A percentile compares a stretch with the other conserved stretches of the same genome.
phyloP scores from a whole-genome alignment of 2,329 filamentous ascomycete genomes.

The Thelonectria rubi region DNA sequence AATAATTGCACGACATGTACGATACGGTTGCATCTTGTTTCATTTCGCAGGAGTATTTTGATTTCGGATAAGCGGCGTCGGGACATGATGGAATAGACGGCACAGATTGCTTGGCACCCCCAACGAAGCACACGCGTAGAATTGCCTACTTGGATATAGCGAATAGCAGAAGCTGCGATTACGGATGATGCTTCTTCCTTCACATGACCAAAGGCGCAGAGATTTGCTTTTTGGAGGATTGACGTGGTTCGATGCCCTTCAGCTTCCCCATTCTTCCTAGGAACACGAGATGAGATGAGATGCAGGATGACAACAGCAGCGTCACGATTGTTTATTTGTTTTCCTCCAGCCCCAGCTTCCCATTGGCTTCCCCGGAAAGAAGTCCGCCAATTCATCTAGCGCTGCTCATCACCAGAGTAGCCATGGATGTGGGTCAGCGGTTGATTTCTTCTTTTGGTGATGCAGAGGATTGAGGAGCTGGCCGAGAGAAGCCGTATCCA shows the following conservation, averaged over 20 bases:
- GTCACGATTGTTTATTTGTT: background rate
- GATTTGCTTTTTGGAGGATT: slow-evolving; percentile 10
- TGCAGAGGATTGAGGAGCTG: background rate
- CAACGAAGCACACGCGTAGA: background rate
- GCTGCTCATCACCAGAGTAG: background rate
- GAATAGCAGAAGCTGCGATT: slow-evolving; percentile 8
- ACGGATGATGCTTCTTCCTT: background rate
- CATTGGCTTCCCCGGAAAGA: slow-evolving; percentile 24
- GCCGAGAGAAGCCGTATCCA: slow-evolving; percentile 3
- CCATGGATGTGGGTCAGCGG: slow-evolving; percentile 18
- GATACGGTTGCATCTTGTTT: slow-evolving; percentile 6
- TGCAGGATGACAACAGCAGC: background rate
- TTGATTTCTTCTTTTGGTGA: background rate
- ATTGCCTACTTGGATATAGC: slow-evolving; percentile 14
- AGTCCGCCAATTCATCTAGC: slow-evolving; percentile 24
- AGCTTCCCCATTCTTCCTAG: slow-evolving; percentile 8
- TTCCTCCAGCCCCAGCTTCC: background rate
- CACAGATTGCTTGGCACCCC: slow-evolving; percentile 2
- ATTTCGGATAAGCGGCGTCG: slow-evolving; percentile 18
- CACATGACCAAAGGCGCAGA: background rate
- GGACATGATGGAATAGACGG: slow-evolving; percentile 5
- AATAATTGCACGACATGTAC: slow-evolving; percentile 15
- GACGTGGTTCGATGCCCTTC: slow-evolving; percentile 4
- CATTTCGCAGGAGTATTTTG: slow-evolving; percentile 7
- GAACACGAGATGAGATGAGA: background rate